Base-by-base conservation (phyloP, 129 eudicot species). In the Saussurea involucrata region DNA sequence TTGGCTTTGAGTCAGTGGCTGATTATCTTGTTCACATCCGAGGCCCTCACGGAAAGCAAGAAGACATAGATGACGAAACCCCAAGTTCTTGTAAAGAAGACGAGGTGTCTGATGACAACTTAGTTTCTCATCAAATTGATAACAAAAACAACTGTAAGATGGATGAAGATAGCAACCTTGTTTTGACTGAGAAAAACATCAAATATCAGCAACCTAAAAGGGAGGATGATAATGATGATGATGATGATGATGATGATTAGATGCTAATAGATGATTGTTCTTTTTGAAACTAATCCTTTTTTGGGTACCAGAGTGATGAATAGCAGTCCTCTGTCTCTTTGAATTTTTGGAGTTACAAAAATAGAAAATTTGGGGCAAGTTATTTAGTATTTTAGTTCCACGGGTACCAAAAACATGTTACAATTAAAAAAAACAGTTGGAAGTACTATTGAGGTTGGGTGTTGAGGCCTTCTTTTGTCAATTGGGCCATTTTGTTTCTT, bases 1-100 rank as follows among this genome's bases (percentile, higher is more conserved):
- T 79, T 68, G 91, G 91, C 3, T 88, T 66, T 88, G 88, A 85
- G 79, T 91, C 91, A 70, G 90, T 91, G 74, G 96, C 96, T 12
- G 93, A 91, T 70, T 88, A 91, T 78, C 93, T 91, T 28, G 88
- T 88, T 63, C 84, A 83, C 28, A 86, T 81, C 5, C 88, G 84
- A 15, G 70, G 85, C 27, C 76, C 77, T 24, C 63, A 63, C 40
- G 78, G 69, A 57, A 74, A 70, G 68, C 72, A 18, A 32, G 83
- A 83, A 63, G 86, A 78, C 21, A 28, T 57, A 20, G 74, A 63
- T 27, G 29, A 27, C 29, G 29, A 27, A 27, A 27, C 29, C 29
- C 29, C 29, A 27, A 27, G 29, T 27, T 27, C 29, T 27, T 27
- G 29, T 27, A 5, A 53, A 63, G 85, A 81, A 76, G 78, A 25